Percentiles rank a stretch among this genome's conserved stretches.
Evolutionary conservation across 371 early-diverging fungal genomes (phyloP).

Genomic region (Mucor racemosus): DNA sequence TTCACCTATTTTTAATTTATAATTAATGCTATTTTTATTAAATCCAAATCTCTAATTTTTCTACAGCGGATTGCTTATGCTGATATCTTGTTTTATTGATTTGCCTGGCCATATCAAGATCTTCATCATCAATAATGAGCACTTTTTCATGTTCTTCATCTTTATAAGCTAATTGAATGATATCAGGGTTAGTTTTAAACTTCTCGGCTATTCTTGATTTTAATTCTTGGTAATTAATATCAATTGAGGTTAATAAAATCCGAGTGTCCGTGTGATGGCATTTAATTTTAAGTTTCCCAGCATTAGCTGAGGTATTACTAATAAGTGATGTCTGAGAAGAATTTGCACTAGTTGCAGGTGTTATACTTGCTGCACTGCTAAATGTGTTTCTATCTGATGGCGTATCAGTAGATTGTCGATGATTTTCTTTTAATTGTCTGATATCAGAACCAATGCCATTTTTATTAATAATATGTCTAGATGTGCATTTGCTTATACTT

Average conservation of each 20-base stretch:
- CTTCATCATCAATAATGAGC: conserved; percentile 89
- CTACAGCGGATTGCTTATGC: conserved; percentile 28
- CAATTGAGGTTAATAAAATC: conserved; percentile 65
- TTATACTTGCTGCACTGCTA: not conserved
- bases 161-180: conserved; percentile 75
- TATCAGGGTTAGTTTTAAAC: conserved; percentile 42
- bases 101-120: conserved; percentile 81
- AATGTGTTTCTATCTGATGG: not conserved
- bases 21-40: not conserved
- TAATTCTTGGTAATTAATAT: conserved; percentile 65
- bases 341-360: conserved; percentile 6
- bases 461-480: not conserved
- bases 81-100: conserved; percentile 47
- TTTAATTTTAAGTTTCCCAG: conserved; percentile 75
- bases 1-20: not conserved
- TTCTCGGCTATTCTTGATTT: conserved; percentile 68
- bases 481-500: not conserved
- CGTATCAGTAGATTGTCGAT: not conserved
- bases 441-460: not conserved
- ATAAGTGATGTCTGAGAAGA: conserved; percentile 8
- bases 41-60: conserved; percentile 67
- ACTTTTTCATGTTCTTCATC: conserved; percentile 89
- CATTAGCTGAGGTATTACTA: not conserved
- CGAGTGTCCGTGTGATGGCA: conserved; percentile 77
- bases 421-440: not conserved